phyloP scores from a whole-genome alignment of 2,329 filamentous ascomycete species.

The Exserohilum rostratum region DNA sequence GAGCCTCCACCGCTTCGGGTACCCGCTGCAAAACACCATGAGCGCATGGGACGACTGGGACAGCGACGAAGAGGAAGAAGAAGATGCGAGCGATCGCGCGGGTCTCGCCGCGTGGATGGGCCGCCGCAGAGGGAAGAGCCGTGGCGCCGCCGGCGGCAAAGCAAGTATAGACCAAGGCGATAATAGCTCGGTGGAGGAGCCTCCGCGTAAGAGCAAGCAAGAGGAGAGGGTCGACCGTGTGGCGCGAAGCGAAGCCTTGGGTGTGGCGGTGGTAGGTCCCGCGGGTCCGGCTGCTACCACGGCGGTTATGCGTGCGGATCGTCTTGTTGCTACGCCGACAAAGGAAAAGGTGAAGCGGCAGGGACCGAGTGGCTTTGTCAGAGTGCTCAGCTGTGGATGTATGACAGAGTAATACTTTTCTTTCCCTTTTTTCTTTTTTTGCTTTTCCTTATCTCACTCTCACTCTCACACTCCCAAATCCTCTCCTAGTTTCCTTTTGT shows the following conservation, averaged over 20 bases:
- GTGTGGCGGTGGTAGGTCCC: neutral
- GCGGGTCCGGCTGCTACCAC: too few relatives aligned
- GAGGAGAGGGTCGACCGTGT: conserved; percentile 11
- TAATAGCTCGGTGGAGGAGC: conserved; percentile 12
- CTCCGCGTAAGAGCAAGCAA: conserved; percentile 3
- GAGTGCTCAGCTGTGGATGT: conserved; percentile 44
- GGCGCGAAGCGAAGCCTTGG: conserved; percentile 1
- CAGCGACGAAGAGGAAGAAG: conserved; percentile 38
- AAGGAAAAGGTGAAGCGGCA: conserved; percentile 24
- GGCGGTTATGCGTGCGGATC: neutral
- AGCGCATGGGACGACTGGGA: conserved; percentile 49
- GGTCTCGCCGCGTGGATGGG: conserved; percentile 37
- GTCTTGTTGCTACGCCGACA: conserved; percentile 5
- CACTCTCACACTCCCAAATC: neutral
- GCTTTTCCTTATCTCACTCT: neutral
- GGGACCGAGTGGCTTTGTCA: conserved; percentile 36
- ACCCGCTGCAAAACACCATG: conserved; percentile 35
- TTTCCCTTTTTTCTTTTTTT: neutral
- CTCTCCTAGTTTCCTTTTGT: neutral
- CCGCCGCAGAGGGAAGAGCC: conserved; percentile 12
- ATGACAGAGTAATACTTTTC: conserved; percentile 2
- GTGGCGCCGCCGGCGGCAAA: conserved; percentile 10
- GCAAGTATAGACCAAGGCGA: conserved; percentile 22
- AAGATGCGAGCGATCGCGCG: conserved; percentile 10
- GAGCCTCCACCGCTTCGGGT: conserved; percentile 28